Conservation (phyloP, 2,329 filamentous ascomycete species). For the Trichoderma brevicompactum region DNA sequence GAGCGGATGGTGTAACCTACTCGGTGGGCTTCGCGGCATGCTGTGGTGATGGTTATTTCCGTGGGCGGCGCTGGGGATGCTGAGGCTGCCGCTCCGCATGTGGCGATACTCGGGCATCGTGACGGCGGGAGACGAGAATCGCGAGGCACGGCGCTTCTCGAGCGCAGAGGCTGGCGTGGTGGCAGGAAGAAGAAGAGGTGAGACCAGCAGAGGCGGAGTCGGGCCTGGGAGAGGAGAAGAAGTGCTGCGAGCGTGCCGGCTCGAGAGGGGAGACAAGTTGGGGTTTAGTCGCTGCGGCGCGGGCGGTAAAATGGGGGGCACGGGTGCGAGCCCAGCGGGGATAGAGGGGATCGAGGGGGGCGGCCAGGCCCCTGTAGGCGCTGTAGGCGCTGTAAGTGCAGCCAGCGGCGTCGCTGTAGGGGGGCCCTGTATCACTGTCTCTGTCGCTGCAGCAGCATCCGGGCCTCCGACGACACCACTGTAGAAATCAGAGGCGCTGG, state of each 20-base stretch:
- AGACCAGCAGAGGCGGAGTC: slow-evolving; percentile 22
- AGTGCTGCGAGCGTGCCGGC: slow-evolving; percentile 29
- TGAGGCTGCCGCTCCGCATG: slow-evolving; percentile 62
- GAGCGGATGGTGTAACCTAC: slow-evolving; percentile 45
- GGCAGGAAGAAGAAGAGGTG: slow-evolving; percentile 15
- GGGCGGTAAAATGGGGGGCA: slow-evolving; percentile 21
- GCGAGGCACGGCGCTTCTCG: slow-evolving; percentile 26
- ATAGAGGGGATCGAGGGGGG: slow-evolving; percentile 8
- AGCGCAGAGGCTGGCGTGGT: slow-evolving; percentile 15
- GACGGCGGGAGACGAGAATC: slow-evolving; percentile 29
- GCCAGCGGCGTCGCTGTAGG: background rate
- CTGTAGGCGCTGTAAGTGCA: slow-evolving; percentile 17
- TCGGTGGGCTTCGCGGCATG: slow-evolving; percentile 63
- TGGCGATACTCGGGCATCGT: slow-evolving; percentile 60
- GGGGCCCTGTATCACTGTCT: slow-evolving; percentile 7
- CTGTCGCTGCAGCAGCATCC: background rate
- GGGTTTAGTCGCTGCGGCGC: slow-evolving; percentile 22
- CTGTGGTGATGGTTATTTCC: slow-evolving; percentile 36
- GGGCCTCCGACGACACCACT: slow-evolving; percentile 14
- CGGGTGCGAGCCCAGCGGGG: background rate
- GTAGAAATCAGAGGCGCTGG: background rate
- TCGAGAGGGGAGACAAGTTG: slow-evolving; percentile 26
- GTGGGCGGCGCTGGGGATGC: slow-evolving; percentile 47
- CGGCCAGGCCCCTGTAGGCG: slow-evolving; percentile 10
- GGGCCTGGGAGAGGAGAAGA: slow-evolving; percentile 29